A percentile compares a stretch with the other conserved stretches of the same genome.
These are phyloP conservation scores for Astragalus membranaceus DNA, from an alignment of 306 rosid species.

Conservation along the genomic window DNA sequence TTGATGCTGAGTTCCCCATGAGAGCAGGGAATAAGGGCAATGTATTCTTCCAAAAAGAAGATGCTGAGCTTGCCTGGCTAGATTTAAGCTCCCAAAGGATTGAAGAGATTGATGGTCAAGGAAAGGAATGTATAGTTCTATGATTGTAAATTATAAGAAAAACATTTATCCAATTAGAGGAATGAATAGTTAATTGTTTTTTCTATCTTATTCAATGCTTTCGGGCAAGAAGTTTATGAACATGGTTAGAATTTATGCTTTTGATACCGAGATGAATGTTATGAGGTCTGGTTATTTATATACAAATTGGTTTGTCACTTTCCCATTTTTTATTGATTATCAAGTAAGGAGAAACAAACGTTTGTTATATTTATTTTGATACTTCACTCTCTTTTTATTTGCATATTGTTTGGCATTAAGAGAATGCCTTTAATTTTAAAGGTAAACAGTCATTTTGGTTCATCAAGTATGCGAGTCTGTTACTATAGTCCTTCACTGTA, in stretches of 20 bases:
- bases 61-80: background rate
- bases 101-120: background rate
- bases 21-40: background rate
- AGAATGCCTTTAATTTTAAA: no score
- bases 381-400: no score
- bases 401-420: no score
- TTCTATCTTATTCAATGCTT: no score
- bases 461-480: no score
- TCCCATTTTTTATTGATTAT: no score
- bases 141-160: background rate
- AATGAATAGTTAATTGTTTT: background rate
- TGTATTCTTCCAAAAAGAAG: background rate
- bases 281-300: background rate
- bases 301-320: background rate
- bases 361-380: no score
- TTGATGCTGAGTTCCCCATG: background rate
- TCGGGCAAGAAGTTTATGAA: background rate
- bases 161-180: background rate
- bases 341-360: no score
- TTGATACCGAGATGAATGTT: background rate
- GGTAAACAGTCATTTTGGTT: no score
- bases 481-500: no score
- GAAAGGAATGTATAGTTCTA: no score
- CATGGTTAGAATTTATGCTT: background rate
- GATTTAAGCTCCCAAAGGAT: background rate